Base-by-base conservation (phyloP, 140 eudicot genomes). In the Flaveria floridana region DNA sequence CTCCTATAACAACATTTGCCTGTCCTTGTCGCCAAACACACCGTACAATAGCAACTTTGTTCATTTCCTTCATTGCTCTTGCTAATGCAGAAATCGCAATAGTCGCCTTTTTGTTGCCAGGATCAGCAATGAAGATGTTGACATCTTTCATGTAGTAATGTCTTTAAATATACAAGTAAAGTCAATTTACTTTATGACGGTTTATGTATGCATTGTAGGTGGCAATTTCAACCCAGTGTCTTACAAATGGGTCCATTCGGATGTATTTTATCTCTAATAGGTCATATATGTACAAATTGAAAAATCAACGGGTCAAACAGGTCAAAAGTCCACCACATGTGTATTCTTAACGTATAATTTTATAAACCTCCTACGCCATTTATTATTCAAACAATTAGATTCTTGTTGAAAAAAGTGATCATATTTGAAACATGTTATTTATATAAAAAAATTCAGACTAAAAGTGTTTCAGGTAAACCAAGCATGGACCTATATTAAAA, bases 21-120 rank as follows among this genome's bases (percentile, higher is more conserved):
- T 94, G 99, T 37, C 99, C 97, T 83, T 88, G 96, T 80, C 97
- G 88, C 96, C 92, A 94, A 6, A 87, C 99, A 81, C 99, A 94
- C 7, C 99, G 89, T 65, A 94, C 51, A 79, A 94, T 91, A 42
- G 95, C 99, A 51, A 88, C 97, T 85, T 88, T 94, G 74, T 87
- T 82, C 86, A 72, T 91, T 84, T 94, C 99, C 89, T 88, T 94
- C 97, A 94, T 86, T 65, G 97, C 96, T 65, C 97, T 90, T 66
- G 90, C 97, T 65, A 94, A 83, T 42, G 99, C 96, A 66, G 99
- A 94, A 83, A 94, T 82, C 14, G 96, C 99, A 57, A 78, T 42
- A 21, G 70, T 80, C 64, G 96, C 96, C 78, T 85, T 89, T 83
- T 72, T 80, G 70, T 94, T 91, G 73, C 95, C 92, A 47, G 99